Conservation (phyloP, 202 grass and related monocot species). For the Setaria italica region DNA sequence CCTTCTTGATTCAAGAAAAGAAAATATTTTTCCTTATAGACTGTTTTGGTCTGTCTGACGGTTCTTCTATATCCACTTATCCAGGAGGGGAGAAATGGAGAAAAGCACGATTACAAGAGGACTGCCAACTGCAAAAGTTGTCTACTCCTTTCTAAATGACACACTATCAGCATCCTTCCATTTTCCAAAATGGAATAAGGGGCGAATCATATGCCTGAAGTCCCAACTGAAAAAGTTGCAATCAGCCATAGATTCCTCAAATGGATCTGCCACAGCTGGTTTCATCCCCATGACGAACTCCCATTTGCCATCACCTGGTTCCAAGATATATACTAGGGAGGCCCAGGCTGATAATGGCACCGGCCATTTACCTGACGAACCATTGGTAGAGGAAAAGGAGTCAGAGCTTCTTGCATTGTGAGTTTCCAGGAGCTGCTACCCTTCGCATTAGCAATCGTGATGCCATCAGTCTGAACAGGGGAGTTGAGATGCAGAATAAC, state of each 20-base stretch:
- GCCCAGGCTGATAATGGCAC: conserved; percentile 32
- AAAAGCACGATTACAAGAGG: conserved; percentile 75
- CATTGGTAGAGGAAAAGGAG: conserved; percentile 55
- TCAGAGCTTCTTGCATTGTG: conserved; percentile 75
- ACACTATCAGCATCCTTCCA: conserved; percentile 77
- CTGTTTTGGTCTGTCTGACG: conserved; percentile 43
- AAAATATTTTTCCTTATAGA: conserved; percentile 23
- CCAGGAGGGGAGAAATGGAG: conserved; percentile 91
- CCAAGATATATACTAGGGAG: conserved; percentile 57
- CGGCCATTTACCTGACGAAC: conserved; percentile 7
- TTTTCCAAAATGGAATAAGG: conserved; percentile 92
- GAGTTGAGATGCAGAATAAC: conserved; percentile 17
- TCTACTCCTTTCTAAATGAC: conserved; percentile 81
- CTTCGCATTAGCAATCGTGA: conserved; percentile 1
- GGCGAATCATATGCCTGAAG: conserved; percentile 78
- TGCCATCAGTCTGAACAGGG: conserved; percentile 33
- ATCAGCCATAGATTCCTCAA: conserved; percentile 53
- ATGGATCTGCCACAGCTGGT: conserved; percentile 43
- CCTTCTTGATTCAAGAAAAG: background rate
- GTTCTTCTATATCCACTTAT: conserved; percentile 22
- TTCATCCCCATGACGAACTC: conserved; percentile 60
- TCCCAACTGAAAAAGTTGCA: conserved; percentile 82
- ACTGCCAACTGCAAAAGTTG: conserved; percentile 71
- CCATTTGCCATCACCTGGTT: conserved; percentile 59
- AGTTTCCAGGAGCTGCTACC: conserved; percentile 27